A percentile compares a stretch with the other conserved stretches of the same genome.
Evolutionary conservation across 176 grass and related monocot species (phyloP).

Genomic region (Rhynchospora breviuscula): DNA sequence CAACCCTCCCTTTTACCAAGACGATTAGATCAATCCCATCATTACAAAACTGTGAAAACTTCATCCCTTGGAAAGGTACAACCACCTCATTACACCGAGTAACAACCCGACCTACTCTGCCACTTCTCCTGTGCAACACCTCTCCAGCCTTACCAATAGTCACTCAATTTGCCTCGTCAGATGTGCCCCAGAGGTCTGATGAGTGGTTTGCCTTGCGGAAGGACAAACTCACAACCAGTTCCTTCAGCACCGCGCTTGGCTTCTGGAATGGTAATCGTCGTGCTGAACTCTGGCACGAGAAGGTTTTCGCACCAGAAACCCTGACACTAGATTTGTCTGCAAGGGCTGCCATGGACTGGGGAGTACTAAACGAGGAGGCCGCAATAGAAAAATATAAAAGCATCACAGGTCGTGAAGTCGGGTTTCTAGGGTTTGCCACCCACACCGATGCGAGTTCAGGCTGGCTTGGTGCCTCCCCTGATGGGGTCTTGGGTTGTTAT

Average conservation of each 20-base stretch:
- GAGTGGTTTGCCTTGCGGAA: slow-evolving; percentile 98
- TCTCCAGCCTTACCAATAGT: slow-evolving; percentile 45
- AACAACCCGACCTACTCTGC: slow-evolving; percentile 31
- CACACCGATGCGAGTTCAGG: slow-evolving; percentile 60
- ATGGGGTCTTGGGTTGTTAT: slow-evolving; percentile 72
- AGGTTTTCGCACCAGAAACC: slow-evolving; percentile 58
- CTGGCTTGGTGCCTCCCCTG: slow-evolving; percentile 95
- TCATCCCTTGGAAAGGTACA: slow-evolving; percentile 66
- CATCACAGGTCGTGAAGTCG: slow-evolving; percentile 65
- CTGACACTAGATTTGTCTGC: slow-evolving; percentile 44
- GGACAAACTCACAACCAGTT: slow-evolving; percentile 94
- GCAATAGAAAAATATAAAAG: slow-evolving; percentile 79
- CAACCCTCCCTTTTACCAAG: slow-evolving; percentile 21
- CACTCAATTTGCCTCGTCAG: slow-evolving; percentile 43
- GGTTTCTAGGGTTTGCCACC: slow-evolving; percentile 66
- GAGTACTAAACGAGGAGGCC: slow-evolving; percentile 50
- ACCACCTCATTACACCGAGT: slow-evolving; percentile 37
- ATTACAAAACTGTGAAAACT: slow-evolving; percentile 59
- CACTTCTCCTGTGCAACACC: slow-evolving; percentile 26
- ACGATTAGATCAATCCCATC: slow-evolving; percentile 32
- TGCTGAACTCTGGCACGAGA: slow-evolving; percentile 77
- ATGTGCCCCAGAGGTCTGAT: slow-evolving; percentile 73
- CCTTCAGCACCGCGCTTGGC: slow-evolving; percentile 88
- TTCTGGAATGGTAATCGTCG: slow-evolving; percentile 85
- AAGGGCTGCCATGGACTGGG: slow-evolving; percentile 91